These are phyloP conservation scores for Sordariomycetes sp. DNA, from an alignment of 2,329 filamentous ascomycete species.

Conservation along the genomic window DNA sequence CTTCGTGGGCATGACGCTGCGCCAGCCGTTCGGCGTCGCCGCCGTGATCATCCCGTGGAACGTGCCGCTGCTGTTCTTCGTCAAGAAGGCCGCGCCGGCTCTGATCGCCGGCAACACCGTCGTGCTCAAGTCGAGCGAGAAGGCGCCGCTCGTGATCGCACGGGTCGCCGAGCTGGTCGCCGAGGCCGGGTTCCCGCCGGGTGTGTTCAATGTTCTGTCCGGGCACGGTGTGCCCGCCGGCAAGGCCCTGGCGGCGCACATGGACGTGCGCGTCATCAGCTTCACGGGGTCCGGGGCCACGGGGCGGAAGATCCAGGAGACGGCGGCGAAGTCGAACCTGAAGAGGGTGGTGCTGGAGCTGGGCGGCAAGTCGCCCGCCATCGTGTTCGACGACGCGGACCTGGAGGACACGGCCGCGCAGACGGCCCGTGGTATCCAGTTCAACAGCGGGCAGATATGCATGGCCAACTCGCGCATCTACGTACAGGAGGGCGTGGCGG, in stretches of 20 bases:
- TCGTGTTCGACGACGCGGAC: slow-evolving; percentile 93
- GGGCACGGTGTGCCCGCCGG: slow-evolving; percentile 67
- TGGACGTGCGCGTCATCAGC: slow-evolving; percentile 76
- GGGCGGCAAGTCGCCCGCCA: slow-evolving; percentile 90
- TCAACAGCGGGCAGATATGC: slow-evolving; percentile 90
- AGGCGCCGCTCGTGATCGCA: slow-evolving; percentile 86
- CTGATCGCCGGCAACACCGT: slow-evolving; percentile 93
- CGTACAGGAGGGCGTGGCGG: slow-evolving; percentile 68
- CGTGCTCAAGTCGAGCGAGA: slow-evolving; percentile 80
- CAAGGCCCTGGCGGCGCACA: slow-evolving; percentile 65
- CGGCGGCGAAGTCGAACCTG: slow-evolving; percentile 63
- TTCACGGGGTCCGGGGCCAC: slow-evolving; percentile 76
- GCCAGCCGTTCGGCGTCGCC: slow-evolving; percentile 76
- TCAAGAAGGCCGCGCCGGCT: slow-evolving; percentile 59
- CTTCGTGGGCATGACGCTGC: slow-evolving; percentile 43
- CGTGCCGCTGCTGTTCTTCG: slow-evolving; percentile 71
- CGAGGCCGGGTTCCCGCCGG: slow-evolving; percentile 79
- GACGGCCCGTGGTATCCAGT: slow-evolving; percentile 82
- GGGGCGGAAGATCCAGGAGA: slow-evolving; percentile 75
- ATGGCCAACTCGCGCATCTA: slow-evolving; percentile 82
- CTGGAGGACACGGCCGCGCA: slow-evolving; percentile 75
- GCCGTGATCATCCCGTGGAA: slow-evolving; percentile 85
- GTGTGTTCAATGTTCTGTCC: slow-evolving; percentile 84
- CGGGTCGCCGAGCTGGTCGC: slow-evolving; percentile 79
- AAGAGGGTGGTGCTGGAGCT: slow-evolving; percentile 84